phyloP scores from a whole-genome alignment of 345 rosid species.

The Luvunga scandens region DNA sequence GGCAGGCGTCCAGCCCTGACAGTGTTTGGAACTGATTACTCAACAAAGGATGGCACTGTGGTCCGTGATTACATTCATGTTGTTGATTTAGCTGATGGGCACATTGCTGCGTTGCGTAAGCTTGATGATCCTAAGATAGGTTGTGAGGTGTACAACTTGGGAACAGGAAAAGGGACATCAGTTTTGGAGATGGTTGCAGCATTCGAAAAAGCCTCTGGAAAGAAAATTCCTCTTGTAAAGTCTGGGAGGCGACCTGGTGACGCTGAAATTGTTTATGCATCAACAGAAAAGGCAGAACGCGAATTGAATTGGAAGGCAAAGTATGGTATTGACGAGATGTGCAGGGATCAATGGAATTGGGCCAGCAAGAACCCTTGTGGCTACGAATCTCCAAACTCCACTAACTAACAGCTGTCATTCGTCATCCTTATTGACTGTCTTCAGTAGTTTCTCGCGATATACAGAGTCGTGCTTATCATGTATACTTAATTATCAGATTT shows the following conservation, averaged over 20 bases:
- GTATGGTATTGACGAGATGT: conserved; percentile 84
- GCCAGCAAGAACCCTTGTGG: conserved; percentile 92
- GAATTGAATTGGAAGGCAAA: conserved; percentile 90
- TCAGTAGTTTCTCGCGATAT: too few relatives aligned
- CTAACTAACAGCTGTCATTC: conserved; percentile 13
- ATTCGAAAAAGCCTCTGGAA: conserved; percentile 87
- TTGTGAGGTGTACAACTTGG: conserved; percentile 92
- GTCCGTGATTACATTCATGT: conserved; percentile 97
- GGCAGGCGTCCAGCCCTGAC: conserved; percentile 79
- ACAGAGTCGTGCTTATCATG: background rate
- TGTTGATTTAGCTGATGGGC: conserved; percentile 91
- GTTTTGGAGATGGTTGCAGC: conserved; percentile 95
- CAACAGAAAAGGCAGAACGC: conserved; percentile 68
- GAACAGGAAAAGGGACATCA: conserved; percentile 95
- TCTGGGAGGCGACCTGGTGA: conserved; percentile 86
- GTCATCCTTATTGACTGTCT: background rate
- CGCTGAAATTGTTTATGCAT: conserved; percentile 83
- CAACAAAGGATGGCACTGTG: conserved; percentile 94
- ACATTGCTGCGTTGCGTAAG: conserved; percentile 79
- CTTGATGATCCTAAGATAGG: conserved; percentile 63
- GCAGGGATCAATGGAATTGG: conserved; percentile 95
- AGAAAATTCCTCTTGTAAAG: conserved; percentile 74
- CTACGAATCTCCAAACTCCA: conserved; percentile 48
- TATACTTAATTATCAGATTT: background rate
- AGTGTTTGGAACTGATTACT: conserved; percentile 80